Evolutionary conservation across 2,329 filamentous ascomycete genomes (phyloP).

Genomic region (Colletotrichum sp.): DNA sequence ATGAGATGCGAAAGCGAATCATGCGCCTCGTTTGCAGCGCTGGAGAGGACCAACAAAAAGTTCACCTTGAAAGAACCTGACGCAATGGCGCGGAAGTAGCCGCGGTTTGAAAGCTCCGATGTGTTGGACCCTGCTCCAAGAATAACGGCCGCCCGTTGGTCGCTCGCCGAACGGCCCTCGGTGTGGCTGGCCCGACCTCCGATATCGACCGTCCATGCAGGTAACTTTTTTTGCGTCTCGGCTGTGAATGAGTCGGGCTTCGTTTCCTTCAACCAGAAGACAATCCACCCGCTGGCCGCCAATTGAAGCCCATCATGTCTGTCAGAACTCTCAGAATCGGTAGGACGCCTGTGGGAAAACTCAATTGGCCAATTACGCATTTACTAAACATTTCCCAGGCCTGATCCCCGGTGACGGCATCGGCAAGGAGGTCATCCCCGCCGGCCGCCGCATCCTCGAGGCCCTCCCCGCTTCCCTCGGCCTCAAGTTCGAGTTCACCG

Average conservation of each 20-base stretch:
- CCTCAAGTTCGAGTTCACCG: constrained; percentile 91
- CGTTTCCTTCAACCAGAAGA: background rate
- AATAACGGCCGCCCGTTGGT: constrained; percentile 3
- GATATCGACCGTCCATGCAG: constrained; percentile 15
- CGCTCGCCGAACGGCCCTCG: constrained; percentile 18
- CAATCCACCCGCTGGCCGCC: background rate
- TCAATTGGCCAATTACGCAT: background rate
- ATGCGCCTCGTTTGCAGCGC: background rate
- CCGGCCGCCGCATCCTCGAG: constrained; percentile 89
- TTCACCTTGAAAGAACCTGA: background rate
- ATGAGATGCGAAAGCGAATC: background rate
- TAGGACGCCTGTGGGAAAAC: constrained; percentile 20
- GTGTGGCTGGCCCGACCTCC: constrained; percentile 18
- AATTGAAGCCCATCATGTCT: constrained; percentile 37
- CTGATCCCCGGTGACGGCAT: constrained; percentile 98
- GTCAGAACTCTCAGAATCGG: constrained; percentile 48
- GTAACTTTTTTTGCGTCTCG: constrained; percentile 6
- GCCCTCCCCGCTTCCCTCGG: constrained; percentile 89
- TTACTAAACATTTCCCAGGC: constrained; percentile 46
- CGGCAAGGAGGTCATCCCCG: constrained; percentile 96
- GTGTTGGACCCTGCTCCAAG: background rate
- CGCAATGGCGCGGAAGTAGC: background rate
- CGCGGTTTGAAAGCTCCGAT: background rate
- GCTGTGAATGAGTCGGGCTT: background rate
- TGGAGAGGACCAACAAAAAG: background rate